Evolutionary conservation across 192 early-diverging fungal species (phyloP).

Genomic region (Coemansia sp.): DNA sequence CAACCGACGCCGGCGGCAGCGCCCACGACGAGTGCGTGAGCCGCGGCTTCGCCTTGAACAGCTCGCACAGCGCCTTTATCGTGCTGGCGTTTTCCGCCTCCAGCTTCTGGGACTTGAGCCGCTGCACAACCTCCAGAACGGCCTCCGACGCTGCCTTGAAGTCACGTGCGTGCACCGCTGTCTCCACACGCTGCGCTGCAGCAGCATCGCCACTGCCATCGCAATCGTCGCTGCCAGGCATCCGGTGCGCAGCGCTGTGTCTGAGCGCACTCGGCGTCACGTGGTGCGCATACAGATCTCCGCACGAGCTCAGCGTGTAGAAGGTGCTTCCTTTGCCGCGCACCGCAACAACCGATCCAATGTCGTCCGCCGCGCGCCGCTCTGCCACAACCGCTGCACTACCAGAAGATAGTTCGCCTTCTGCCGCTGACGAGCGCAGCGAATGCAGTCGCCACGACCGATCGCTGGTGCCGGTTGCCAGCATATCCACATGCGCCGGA

Average conservation of each 20-base stretch:
- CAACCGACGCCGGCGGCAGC: constrained; percentile 32
- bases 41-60: constrained; percentile 49
- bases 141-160: constrained; percentile 28
- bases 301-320: constrained; percentile 49
- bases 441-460: constrained; percentile 60
- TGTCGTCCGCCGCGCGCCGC: constrained; percentile 40
- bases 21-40: constrained; percentile 37
- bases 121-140: constrained; percentile 25
- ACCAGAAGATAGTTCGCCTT: background rate
- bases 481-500: constrained; percentile 64
- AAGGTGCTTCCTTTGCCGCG: constrained; percentile 34
- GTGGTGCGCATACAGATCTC: constrained; percentile 50
- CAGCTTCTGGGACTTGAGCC: constrained; percentile 4
- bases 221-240: background rate
- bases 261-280: constrained; percentile 18
- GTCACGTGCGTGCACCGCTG: constrained; percentile 41
- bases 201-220: background rate
- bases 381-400: constrained; percentile 25
- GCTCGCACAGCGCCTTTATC: constrained; percentile 33
- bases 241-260: constrained; percentile 16
- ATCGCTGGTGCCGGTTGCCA: constrained; percentile 63
- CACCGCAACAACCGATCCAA: constrained; percentile 40
- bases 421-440: constrained; percentile 17
- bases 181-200: constrained; percentile 14
- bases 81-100: constrained; percentile 2